Base-by-base conservation (phyloP, 1,139 yeast species). In the Nakaseomyces glabratus region DNA sequence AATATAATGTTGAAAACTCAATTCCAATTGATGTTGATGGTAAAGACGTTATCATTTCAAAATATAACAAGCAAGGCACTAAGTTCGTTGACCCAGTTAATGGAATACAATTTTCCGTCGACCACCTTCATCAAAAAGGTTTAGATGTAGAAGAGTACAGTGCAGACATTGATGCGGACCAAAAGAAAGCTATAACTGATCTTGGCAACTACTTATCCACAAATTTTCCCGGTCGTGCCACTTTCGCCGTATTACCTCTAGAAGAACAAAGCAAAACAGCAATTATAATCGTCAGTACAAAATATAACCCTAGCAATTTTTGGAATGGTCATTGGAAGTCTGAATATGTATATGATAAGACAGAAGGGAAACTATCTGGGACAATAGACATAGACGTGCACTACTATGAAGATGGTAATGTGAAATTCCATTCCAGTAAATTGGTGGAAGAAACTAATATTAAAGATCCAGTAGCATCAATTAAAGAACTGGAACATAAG, bases 381-480 rank as follows among this genome's bases (percentile, higher is more conserved):
- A 52, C 57, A 10, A 66, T 85, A 21, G 60, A 61, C 24, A 69
- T 86, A 26, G 90, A 82, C 45, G 81, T 88, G 30, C 98, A 90
- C 58, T 90, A 88, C 60, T 90, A 73, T 55, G 98, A 90, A 61
- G 97, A 90, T 48, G 98, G 98, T 20, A 90, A 90, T 51, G 97
- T 90, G 14, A 68, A 93, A 34, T 70, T 90, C 48, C 76, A 73
- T 45, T 72, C 79, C 18, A 58, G 60, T 7, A 71, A 74, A 36
- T 53, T 55, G n/a, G 50, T 69, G 2, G 54, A 53, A 5, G 52
- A 55, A 3, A 33, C 41, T 1, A 34, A 48, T 3, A 42, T 42
- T 2, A 21, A 24, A 2, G 57, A 55, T 2, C 43, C 45, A 3
- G 61, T 80, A 14, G 68, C 74, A 31, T 58, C 68, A 28, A 81